Conservation (phyloP, 2,329 filamentous ascomycete species). For the Dactylellina parvicollis region DNA sequence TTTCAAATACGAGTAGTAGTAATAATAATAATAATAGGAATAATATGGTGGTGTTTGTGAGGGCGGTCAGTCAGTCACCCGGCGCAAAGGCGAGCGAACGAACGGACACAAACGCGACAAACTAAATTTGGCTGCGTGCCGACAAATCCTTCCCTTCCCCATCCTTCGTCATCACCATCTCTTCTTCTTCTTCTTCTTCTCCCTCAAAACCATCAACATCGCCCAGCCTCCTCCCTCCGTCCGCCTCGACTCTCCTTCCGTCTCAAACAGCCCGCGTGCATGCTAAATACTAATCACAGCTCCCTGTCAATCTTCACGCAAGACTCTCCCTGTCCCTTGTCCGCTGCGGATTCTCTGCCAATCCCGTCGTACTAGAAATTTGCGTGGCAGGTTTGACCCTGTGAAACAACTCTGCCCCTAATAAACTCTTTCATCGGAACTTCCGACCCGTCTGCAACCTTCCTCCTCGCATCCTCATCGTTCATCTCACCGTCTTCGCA, state of each 20-base stretch:
- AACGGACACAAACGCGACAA: not conserved
- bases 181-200: constrained; percentile 22
- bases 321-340: constrained; percentile 14
- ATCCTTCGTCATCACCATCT: not conserved
- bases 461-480: constrained; percentile 37
- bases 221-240: constrained; percentile 8
- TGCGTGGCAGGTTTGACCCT: constrained; percentile 39
- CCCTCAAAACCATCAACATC: constrained; percentile 26
- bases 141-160: constrained; percentile 1
- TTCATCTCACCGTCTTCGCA: too few relatives aligned
- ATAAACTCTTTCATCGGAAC: constrained; percentile 52
- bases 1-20: not conserved
- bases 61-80: constrained; percentile 8
- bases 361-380: constrained; percentile 2
- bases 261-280: constrained; percentile 34
- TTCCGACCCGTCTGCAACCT: constrained; percentile 33
- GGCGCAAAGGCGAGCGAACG: constrained; percentile 36
- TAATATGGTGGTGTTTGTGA: not conserved
- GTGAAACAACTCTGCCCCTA: constrained; percentile 43
- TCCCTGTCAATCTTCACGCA: constrained; percentile 1
- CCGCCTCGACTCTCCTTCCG: constrained; percentile 49
- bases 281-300: too few relatives aligned
- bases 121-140: not conserved
- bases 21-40: not conserved
- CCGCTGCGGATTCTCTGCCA: not conserved